Conservation (phyloP, 2,329 filamentous ascomycete species). For the Curvularia eragrostidis region DNA sequence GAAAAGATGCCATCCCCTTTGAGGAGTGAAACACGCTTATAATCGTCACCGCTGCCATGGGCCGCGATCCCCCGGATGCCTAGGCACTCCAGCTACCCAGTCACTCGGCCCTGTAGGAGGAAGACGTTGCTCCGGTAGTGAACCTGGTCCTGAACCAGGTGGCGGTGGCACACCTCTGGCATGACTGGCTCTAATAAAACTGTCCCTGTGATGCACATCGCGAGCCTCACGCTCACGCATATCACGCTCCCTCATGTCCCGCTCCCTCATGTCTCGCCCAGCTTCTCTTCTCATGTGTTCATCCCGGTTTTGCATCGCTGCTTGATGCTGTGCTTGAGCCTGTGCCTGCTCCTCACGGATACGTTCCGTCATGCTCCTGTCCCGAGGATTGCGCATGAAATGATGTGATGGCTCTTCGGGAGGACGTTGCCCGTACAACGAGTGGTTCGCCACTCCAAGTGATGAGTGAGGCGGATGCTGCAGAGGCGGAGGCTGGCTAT, state of each 20-base stretch:
- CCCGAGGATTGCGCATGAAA: conserved; percentile 29
- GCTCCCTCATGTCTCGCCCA: conserved; percentile 33
- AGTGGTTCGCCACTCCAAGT: conserved; percentile 35
- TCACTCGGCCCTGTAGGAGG: conserved; percentile 27
- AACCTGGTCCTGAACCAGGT: conserved; percentile 23
- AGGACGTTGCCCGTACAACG: conserved; percentile 36
- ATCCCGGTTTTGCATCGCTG: conserved; percentile 29
- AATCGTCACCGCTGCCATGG: conserved; percentile 21
- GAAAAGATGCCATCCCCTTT: neutral
- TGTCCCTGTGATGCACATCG: conserved; percentile 31
- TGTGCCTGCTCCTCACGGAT: conserved; percentile 39
- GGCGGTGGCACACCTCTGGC: conserved; percentile 27
- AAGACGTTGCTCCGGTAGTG: conserved; percentile 23
- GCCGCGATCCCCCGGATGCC: conserved; percentile 27
- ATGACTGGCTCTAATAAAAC: conserved; percentile 28
- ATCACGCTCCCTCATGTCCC: conserved; percentile 24
- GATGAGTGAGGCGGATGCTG: conserved; percentile 45
- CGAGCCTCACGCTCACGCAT: conserved; percentile 26
- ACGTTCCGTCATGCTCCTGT: conserved; percentile 36
- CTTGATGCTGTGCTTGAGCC: conserved; percentile 24
- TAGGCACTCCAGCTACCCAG: conserved; percentile 26
- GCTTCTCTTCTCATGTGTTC: conserved; percentile 33
- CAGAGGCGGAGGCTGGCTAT: conserved; percentile 37
- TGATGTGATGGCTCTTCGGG: conserved; percentile 38
- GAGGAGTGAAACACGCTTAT: neutral